Evolutionary conservation across 768 basidiomycete species (phyloP).

Genomic region (Leccinum arenicola): DNA sequence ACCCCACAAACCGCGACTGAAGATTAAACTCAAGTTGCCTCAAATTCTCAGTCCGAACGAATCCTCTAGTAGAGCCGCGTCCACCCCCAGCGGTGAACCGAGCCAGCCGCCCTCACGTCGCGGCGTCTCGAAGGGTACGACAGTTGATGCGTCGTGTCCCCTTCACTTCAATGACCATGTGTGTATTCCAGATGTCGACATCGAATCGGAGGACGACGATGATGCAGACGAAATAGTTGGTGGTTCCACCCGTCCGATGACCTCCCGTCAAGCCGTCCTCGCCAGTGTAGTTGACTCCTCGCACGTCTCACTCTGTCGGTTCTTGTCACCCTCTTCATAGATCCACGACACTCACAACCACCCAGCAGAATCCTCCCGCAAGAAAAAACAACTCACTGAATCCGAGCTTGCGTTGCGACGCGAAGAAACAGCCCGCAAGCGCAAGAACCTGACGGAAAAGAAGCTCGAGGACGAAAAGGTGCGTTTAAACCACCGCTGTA

Average conservation of each 20-base stretch:
- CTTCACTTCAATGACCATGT: not conserved
- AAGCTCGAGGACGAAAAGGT: slow-evolving; percentile 48
- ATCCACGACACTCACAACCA: not conserved
- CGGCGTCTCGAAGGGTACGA: slow-evolving; percentile 24
- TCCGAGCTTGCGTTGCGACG: slow-evolving; percentile 69
- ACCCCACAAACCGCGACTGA: slow-evolving; percentile 44
- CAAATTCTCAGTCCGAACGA: slow-evolving; percentile 33
- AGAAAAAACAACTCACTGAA: slow-evolving; percentile 66
- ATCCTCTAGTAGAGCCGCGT: slow-evolving; percentile 28
- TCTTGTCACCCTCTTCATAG: not conserved
- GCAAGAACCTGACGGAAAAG: slow-evolving; percentile 54
- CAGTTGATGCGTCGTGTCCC: not conserved
- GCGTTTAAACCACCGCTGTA: not conserved
- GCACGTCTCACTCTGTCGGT: slow-evolving; percentile 61
- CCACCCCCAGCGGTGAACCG: slow-evolving; percentile 22
- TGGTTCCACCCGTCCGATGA: slow-evolving; percentile 40
- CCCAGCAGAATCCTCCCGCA: slow-evolving; percentile 11
- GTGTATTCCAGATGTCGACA: slow-evolving; percentile 32
- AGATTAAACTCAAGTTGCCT: slow-evolving; percentile 61
- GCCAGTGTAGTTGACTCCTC: slow-evolving; percentile 66
- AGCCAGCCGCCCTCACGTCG: slow-evolving; percentile 27
- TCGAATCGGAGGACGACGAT: slow-evolving; percentile 42
- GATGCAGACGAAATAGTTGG: slow-evolving; percentile 40
- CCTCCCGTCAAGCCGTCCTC: slow-evolving; percentile 66
- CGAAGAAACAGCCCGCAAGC: slow-evolving; percentile 80